A percentile compares a stretch with the other conserved stretches of the same genome.
phyloP scores from a whole-genome alignment of 805 yeast genomes.

The Starmerella gropengiesseri region DNA sequence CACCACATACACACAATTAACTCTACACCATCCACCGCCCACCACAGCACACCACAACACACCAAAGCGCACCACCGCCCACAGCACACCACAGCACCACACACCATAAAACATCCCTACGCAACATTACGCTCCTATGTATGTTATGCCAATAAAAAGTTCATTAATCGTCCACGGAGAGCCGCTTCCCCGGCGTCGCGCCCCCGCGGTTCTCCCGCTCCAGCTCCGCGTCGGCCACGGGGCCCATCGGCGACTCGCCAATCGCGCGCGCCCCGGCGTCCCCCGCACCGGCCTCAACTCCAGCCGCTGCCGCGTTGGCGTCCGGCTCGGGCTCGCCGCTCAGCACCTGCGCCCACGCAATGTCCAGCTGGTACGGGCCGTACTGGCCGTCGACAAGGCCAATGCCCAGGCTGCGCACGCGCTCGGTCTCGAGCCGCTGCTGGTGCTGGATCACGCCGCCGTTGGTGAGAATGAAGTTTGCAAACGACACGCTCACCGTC shows the following conservation, averaged over 20 bases:
- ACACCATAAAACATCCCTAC: too few species aligned
- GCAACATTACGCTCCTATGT: too few species aligned
- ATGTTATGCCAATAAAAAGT: too few species aligned
- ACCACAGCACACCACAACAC: too few species aligned
- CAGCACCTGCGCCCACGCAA: slow-evolving; percentile 63
- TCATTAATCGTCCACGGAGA: slow-evolving; percentile 14
- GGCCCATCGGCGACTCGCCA: slow-evolving; percentile 13
- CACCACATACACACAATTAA: too few species aligned
- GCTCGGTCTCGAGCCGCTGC: slow-evolving; percentile 47
- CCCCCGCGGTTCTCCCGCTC: not conserved
- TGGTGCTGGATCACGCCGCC: slow-evolving; percentile 61
- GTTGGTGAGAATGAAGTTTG: slow-evolving; percentile 72
- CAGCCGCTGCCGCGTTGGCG: slow-evolving; percentile 1
- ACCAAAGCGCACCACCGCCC: too few species aligned
- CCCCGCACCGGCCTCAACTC: not conserved
- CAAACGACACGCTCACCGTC: slow-evolving; percentile 64
- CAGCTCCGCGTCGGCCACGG: slow-evolving; percentile 1
- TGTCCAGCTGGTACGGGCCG: slow-evolving; percentile 60
- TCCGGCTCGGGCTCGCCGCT: slow-evolving; percentile 16
- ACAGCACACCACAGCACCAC: too few species aligned
- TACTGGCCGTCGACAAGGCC: slow-evolving; percentile 68
- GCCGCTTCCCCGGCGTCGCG: slow-evolving; percentile 14
- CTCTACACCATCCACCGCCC: too few species aligned
- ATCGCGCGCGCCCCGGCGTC: too few species aligned
- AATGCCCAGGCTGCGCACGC: slow-evolving; percentile 62